Evolutionary conservation across 805 yeast genomes (phyloP).

Genomic region (Kurtzmaniella cleridarum): DNA sequence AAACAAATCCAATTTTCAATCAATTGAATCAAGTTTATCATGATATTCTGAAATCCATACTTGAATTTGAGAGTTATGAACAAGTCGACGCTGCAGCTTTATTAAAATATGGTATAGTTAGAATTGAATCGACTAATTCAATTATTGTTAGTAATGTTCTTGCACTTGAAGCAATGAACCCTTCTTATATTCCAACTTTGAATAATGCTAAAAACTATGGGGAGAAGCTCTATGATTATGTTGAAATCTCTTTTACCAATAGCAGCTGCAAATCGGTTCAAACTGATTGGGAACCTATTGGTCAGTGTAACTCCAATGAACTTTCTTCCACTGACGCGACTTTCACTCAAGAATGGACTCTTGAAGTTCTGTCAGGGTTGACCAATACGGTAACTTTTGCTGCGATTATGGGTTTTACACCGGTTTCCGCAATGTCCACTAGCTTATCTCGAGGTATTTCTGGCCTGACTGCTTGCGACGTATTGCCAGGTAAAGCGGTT

Average conservation of each 20-base stretch:
- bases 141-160: constrained; percentile 8
- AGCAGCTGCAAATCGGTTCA: neutral
- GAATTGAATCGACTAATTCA: constrained; percentile 7
- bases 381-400: constrained; percentile 6
- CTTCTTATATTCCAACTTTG: constrained; percentile 3
- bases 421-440: constrained; percentile 2
- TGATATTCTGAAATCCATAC: constrained; percentile 6
- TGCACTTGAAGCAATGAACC: constrained; percentile 8
- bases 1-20: constrained; percentile 1
- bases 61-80: constrained; percentile 6
- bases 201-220: neutral
- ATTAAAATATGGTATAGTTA: constrained; percentile 10
- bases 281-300: constrained; percentile 8
- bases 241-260: constrained; percentile 6
- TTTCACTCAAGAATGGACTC: constrained; percentile 10
- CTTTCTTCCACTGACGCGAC: constrained; percentile 6
- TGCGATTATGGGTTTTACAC: constrained; percentile 5
- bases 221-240: constrained; percentile 3
- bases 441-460: neutral
- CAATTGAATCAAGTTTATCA: constrained; percentile 3
- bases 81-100: constrained; percentile 8
- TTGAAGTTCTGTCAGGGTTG: constrained; percentile 7
- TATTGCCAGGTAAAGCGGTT: constrained; percentile 7
- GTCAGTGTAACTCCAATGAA: constrained; percentile 8
- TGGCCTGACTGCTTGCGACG: constrained; percentile 10